A percentile compares a stretch with the other conserved stretches of the same genome.
These are phyloP conservation scores for Teratosphaeria epicoccoides DNA, from an alignment of 2,329 filamentous ascomycete genomes.

Conservation along the genomic window DNA sequence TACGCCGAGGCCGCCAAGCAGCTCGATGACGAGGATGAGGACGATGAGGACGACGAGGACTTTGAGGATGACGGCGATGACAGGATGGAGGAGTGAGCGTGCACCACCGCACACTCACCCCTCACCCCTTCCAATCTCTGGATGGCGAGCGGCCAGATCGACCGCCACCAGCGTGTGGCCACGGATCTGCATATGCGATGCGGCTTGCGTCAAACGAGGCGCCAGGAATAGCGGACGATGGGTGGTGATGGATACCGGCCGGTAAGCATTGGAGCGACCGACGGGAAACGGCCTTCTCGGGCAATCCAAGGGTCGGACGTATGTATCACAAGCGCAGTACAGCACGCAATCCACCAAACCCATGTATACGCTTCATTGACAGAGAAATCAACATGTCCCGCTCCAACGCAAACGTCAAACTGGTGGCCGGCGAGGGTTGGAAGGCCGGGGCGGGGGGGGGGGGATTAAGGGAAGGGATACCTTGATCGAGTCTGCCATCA, in stretches of 20 bases:
- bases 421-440: not conserved
- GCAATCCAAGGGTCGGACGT: not conserved
- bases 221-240: not conserved
- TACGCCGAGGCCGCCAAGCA: slow-evolving; percentile 83
- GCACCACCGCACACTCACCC: not conserved
- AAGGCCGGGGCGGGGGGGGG: not conserved
- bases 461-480: not conserved
- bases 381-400: not conserved
- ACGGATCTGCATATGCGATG: not conserved
- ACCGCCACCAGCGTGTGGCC: not conserved
- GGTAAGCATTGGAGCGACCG: not conserved
- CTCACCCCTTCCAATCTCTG: not conserved
- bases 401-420: not conserved
- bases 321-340: not conserved
- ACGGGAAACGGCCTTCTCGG: not conserved
- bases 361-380: not conserved
- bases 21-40: slow-evolving; percentile 62
- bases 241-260: not conserved
- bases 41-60: slow-evolving; percentile 67
- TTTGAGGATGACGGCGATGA: slow-evolving; percentile 44
- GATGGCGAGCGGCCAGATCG: not conserved
- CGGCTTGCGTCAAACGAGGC: not conserved
- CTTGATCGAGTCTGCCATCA: not conserved
- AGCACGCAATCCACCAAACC: not conserved
- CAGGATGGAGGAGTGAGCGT: slow-evolving; percentile 54